Evolutionary conservation across 805 yeast genomes (phyloP), one percentile per base, ranked within the genome.

Genomic region (Wickerhamiella lipophila): DNA sequence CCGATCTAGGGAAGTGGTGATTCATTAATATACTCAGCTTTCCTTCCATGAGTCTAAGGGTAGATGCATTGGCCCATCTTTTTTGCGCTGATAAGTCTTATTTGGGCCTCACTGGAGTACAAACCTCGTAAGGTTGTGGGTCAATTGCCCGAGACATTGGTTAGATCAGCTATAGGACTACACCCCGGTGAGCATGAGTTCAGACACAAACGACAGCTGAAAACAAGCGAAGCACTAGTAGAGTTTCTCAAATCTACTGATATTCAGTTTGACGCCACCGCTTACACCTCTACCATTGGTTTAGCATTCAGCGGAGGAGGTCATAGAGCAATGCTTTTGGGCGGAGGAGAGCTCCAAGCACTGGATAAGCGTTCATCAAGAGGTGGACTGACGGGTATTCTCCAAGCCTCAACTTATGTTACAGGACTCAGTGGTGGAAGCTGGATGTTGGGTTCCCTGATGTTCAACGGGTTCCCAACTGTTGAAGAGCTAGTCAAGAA

Each of bases 341-440:
- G 76, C 0, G 81, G 77, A 0, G 84, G 84, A 0, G 18, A 47
- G 27, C 41, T 47, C 3, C 22, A 36, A 3, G 45, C 41, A n/a
- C 39, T 47, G 11, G 49, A 47, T 18, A 32, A n/a, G 3, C 39
- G 49, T 15, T 22, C 49, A 3, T 9, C 15, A 8, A 8, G 11
- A 4, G 38, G 39, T 30, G 23, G 21, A 23, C 46, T 76, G 15
- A 72, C 73, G 21, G 80, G 80, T 0, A 42, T 79, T 11, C 59
- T 75, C 16, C 82, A 78, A 53, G 63, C 74, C 8, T 50, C 76
- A 0, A 62, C 72, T 13, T 79, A 80, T 57, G 65, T 80, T 8
- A 70, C 76, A 0, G 85, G 84, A 0, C 70, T 78, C 1, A 78
- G 84, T 3, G 86, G 86, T 1, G 87, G 86, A 0, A 71, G 80